Base-by-base conservation (phyloP, 2,329 filamentous ascomycete genomes). In the Monilinia fructicola region DNA sequence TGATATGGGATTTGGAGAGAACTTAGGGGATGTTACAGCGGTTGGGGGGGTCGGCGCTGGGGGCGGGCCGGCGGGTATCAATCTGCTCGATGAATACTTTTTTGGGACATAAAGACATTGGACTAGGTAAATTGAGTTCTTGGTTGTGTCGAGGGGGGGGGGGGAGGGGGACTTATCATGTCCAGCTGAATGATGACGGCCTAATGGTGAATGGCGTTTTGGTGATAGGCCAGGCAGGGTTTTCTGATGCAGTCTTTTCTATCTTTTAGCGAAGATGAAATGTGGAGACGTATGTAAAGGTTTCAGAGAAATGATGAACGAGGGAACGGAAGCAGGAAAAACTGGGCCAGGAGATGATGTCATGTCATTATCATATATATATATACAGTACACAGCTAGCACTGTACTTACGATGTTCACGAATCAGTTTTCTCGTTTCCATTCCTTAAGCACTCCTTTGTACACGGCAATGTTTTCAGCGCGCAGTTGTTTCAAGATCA, bases 61-160 rank as follows among this genome's bases (percentile, higher is more conserved):
- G 44, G 71, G 69, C 18, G 68, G 58, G 4, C 58, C 58, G 12
- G 58, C 58, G 21, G 58, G 70, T 3, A 44, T 77, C 67, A 82
- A 84, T 77, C 71, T 85, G 42, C 81, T 85, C 70, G 82, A 84
- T 71, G 83, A 82, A 4, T 85, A 82, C 73, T 85, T 84, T 74
- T 85, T 85, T 76, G 83, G 83, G 11, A 50, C 58, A 4, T 60
- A 26, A 38, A 18, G 12, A 16, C 35, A 23, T 26, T 50, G 21
- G 44, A 21, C n/a, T 23, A 21, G 31, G 14, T 50, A 9, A 4
- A 38, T 26, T 18, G 44, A 38, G 21, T 50, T 12, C 14, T 60
- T 38, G 31, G 26, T 38, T 28, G 14, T 11, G n/a, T 3, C 14
- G 23, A 23, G 23, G 21, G 21, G 35, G 18, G 1, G 35, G 21